A percentile compares a stretch with the other conserved stretches of the same genome.
Evolutionary conservation across 1,284 basidiomycete species (phyloP).

Genomic region (Cryptococcus neoformans): DNA sequence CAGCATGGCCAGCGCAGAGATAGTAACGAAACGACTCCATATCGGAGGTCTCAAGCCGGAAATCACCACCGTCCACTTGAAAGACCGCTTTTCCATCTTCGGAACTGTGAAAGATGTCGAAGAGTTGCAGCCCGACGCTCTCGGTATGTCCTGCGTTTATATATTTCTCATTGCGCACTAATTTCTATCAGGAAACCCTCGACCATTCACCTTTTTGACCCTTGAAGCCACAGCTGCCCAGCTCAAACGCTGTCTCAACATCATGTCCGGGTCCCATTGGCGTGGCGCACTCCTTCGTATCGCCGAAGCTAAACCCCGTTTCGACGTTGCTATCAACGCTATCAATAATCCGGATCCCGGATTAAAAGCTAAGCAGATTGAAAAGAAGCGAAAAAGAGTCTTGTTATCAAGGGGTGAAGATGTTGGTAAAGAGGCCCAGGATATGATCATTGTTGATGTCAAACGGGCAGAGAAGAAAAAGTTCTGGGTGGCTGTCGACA

Average conservation of each 20-base stretch:
- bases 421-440: conserved; percentile 42
- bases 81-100: conserved; percentile 45
- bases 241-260: conserved; percentile 47
- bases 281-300: conserved; percentile 44
- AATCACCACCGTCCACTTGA: conserved; percentile 41
- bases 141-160: conserved; percentile 29
- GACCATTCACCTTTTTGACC: conserved; percentile 45
- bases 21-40: conserved; percentile 41
- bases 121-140: conserved; percentile 33
- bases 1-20: background rate
- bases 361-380: conserved; percentile 14
- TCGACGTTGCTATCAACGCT: conserved; percentile 10
- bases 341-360: conserved; percentile 20
- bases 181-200: conserved; percentile 28
- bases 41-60: conserved; percentile 43
- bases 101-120: conserved; percentile 42
- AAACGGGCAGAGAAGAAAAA: background rate
- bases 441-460: conserved; percentile 23
- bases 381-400: conserved; percentile 27
- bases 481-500: conserved; percentile 1
- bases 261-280: conserved; percentile 47
- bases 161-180: background rate
- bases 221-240: conserved; percentile 40
- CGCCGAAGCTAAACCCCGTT: conserved; percentile 41
- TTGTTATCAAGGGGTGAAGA: conserved; percentile 23